Evolutionary conservation across 768 basidiomycete genomes (phyloP).

Genomic region (Tricholoma sp.): DNA sequence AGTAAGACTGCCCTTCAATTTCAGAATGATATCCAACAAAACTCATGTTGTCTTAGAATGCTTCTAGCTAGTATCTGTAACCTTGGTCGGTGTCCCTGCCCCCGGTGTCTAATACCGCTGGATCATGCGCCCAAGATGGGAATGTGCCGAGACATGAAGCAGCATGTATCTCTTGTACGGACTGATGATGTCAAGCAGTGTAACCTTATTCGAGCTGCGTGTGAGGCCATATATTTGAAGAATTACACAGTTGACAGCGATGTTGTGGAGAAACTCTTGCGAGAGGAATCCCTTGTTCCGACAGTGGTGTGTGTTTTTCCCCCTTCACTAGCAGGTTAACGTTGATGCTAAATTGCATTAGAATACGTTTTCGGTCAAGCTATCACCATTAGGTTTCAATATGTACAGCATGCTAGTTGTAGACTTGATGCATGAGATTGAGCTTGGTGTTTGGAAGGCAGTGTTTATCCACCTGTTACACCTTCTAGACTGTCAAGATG

Average conservation of each 20-base stretch:
- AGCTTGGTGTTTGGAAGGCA: slow-evolving; percentile 34
- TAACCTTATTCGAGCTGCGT: no score
- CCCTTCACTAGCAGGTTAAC: not conserved
- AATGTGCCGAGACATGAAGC: no score
- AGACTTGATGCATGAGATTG: slow-evolving; percentile 35
- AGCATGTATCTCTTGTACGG: no score
- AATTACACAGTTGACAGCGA: slow-evolving; percentile 18
- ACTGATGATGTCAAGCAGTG: no score
- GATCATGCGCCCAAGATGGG: no score
- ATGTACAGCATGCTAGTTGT: slow-evolving; percentile 22
- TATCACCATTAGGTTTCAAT: slow-evolving; percentile 14
- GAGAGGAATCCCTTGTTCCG: not conserved
- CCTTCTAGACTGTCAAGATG: slow-evolving; percentile 19
- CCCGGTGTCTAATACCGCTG: no score
- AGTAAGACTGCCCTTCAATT: no score
- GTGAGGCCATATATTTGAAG: slow-evolving; percentile 22
- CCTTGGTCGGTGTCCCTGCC: no score
- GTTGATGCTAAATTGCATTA: not conserved
- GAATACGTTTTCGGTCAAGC: not conserved
- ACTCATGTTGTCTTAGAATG: no score
- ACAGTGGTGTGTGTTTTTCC: not conserved
- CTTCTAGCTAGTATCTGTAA: no score
- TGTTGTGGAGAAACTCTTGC: not conserved
- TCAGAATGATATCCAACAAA: no score
- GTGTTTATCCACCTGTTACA: slow-evolving; percentile 21